Evolutionary conservation across 106 monocot genomes (phyloP).

Genomic region (Amphibolis antarctica): DNA sequence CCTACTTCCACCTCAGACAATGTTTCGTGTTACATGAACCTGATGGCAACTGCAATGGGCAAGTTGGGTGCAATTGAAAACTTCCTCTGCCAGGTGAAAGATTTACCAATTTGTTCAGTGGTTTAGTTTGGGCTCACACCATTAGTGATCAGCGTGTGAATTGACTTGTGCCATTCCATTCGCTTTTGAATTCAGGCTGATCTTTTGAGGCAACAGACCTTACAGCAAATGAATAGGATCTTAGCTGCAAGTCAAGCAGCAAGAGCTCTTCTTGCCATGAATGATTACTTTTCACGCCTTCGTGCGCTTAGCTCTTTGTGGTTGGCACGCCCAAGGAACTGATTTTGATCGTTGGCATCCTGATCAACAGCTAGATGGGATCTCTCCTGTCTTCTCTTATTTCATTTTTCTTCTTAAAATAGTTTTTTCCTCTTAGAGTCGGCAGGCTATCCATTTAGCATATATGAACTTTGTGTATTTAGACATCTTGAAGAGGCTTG

Average conservation of each 20-base stretch:
- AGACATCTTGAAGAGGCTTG: too few species aligned
- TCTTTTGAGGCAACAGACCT: slow-evolving; percentile 71
- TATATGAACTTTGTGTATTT: too few species aligned
- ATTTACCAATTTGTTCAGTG: background rate
- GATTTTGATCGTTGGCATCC: too few species aligned
- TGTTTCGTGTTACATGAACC: slow-evolving; percentile 73
- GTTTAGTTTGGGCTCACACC: too few species aligned
- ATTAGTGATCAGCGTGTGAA: too few species aligned
- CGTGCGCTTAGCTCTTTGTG: slow-evolving; percentile 78
- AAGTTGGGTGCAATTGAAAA: slow-evolving; percentile 74
- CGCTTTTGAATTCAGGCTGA: slow-evolving; percentile 38
- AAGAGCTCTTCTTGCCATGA: slow-evolving; percentile 68
- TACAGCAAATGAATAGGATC: slow-evolving; percentile 83
- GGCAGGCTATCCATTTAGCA: too few species aligned
- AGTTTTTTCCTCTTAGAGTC: too few species aligned
- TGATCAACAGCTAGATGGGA: too few species aligned
- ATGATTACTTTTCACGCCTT: slow-evolving; percentile 68
- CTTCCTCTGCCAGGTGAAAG: slow-evolving; percentile 73
- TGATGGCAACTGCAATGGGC: slow-evolving; percentile 83
- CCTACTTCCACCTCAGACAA: slow-evolving; percentile 35
- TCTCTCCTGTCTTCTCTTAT: too few species aligned
- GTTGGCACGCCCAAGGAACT: slow-evolving; percentile 71
- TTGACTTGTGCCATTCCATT: background rate
- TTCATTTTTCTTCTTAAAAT: too few species aligned
- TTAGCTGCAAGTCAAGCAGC: slow-evolving; percentile 71